Evolutionary conservation across 1,284 basidiomycete species (phyloP).

Genomic region (Meira miltonrushii): DNA sequence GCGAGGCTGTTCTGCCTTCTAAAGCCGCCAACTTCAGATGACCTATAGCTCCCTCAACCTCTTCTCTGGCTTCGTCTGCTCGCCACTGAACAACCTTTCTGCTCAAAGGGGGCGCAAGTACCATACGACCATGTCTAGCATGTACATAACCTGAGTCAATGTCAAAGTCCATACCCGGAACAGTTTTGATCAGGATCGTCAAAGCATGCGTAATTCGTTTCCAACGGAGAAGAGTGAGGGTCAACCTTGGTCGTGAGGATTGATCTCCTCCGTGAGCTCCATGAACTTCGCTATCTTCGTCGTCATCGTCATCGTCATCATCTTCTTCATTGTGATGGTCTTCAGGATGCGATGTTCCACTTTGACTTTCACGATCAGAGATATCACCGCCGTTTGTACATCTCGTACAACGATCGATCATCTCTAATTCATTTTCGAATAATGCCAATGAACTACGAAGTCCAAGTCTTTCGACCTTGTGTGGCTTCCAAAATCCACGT

Average conservation of each 20-base stretch:
- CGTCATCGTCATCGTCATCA: constrained; percentile 21
- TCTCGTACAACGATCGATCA: constrained; percentile 13
- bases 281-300: constrained; percentile 52
- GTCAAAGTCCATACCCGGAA: constrained; percentile 71
- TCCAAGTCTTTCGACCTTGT: background rate
- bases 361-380: background rate
- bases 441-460: background rate
- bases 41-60: constrained; percentile 57
- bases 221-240: constrained; percentile 59
- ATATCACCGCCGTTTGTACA: background rate
- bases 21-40: background rate
- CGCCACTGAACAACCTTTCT: constrained; percentile 68
- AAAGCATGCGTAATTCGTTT: constrained; percentile 69
- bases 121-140: constrained; percentile 25
- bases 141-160: background rate
- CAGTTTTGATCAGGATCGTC: constrained; percentile 64
- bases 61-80: constrained; percentile 60
- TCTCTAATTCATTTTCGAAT: constrained; percentile 54
- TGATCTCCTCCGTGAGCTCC: constrained; percentile 48
- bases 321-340: background rate
- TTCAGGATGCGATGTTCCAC: background rate
- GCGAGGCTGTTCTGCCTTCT: background rate
- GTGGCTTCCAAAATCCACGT: constrained; percentile 73
- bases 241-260: constrained; percentile 63
- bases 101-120: constrained; percentile 64